A percentile compares a stretch with the other conserved stretches of the same genome.
phyloP scores from a whole-genome alignment of 257 asterid species.

The Prunella vulgaris region DNA sequence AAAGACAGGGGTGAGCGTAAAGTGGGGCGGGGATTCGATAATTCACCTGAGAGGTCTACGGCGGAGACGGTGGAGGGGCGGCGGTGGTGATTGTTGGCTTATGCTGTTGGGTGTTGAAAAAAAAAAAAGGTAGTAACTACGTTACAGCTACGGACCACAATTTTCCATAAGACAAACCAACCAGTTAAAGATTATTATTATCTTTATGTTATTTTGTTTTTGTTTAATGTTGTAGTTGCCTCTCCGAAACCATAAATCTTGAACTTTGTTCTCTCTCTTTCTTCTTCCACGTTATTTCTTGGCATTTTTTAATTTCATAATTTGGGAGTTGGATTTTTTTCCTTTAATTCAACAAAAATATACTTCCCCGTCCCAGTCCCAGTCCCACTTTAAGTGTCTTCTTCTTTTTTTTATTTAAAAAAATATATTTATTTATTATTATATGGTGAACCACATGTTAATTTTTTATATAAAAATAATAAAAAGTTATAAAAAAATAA shows the following conservation, averaged over 20 bases:
- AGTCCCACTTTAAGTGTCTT: too few species aligned
- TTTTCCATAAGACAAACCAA: conserved; percentile 28
- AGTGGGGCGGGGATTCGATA: neutral
- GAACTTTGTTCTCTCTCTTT: neutral
- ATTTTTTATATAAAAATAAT: too few species aligned
- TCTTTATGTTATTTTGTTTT: neutral
- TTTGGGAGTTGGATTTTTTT: neutral
- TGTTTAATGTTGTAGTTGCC: neutral
- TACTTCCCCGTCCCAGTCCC: too few species aligned
- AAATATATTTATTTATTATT: too few species aligned
- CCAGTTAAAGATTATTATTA: conserved; percentile 17
- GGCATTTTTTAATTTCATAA: neutral
- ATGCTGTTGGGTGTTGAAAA: neutral
- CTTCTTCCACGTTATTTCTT: neutral
- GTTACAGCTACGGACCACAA: conserved; percentile 35
- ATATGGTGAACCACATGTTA: too few species aligned
- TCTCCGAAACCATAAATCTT: neutral
- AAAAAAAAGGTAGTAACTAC: conserved; percentile 5
- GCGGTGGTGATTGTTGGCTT: conserved; percentile 3
- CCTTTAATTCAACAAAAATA: too few species aligned
- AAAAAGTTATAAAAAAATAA: too few species aligned
- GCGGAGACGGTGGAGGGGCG: conserved; percentile 19
- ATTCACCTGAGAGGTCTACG: conserved; percentile 12
- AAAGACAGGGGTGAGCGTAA: neutral
- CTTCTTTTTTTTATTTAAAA: too few species aligned